phyloP scores from a whole-genome alignment of 2,329 filamentous ascomycete species.

The Xenosphaeropsis pyriputrescens region DNA sequence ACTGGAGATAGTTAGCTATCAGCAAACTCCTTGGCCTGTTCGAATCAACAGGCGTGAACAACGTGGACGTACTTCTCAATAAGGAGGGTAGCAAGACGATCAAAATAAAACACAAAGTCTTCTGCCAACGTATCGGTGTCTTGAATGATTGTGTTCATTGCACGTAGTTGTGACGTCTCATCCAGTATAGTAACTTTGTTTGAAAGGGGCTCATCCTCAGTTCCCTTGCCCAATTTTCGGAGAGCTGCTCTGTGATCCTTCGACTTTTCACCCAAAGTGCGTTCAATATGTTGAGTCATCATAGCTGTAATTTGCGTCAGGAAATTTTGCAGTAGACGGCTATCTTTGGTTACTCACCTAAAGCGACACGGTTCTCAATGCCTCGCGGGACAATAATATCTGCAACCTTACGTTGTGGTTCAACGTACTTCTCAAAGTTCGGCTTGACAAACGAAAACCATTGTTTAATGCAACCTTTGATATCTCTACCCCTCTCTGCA shows the following conservation, averaged over 20 bases:
- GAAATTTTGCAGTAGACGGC: slow-evolving; percentile 1
- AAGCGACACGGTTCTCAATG: slow-evolving; percentile 87
- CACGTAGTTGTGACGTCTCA: slow-evolving; percentile 65
- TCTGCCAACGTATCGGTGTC: slow-evolving; percentile 65
- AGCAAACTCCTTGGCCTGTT: neutral
- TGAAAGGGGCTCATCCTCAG: slow-evolving; percentile 58
- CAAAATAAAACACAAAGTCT: slow-evolving; percentile 97
- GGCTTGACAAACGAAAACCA: slow-evolving; percentile 97
- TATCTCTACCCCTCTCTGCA: slow-evolving; percentile 73
- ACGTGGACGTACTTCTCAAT: slow-evolving; percentile 50
- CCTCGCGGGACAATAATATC: slow-evolving; percentile 93
- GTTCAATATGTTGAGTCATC: slow-evolving; percentile 86
- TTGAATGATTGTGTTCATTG: slow-evolving; percentile 84
- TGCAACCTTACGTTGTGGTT: slow-evolving; percentile 79
- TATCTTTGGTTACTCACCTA: slow-evolving; percentile 34
- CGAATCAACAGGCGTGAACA: neutral
- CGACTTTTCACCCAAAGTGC: slow-evolving; percentile 77
- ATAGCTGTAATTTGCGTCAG: slow-evolving; percentile 39
- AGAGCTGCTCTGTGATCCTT: slow-evolving; percentile 68
- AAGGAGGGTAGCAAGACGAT: slow-evolving; percentile 71
- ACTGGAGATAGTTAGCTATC: slow-evolving; percentile 23
- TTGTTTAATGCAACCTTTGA: slow-evolving; percentile 94
- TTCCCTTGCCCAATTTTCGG: slow-evolving; percentile 57
- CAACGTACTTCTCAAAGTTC: slow-evolving; percentile 87
- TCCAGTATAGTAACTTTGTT: slow-evolving; percentile 60